phyloP scores from a whole-genome alignment of 2,329 filamentous ascomycete genomes.

The Pseudogymnoascus sp. region DNA sequence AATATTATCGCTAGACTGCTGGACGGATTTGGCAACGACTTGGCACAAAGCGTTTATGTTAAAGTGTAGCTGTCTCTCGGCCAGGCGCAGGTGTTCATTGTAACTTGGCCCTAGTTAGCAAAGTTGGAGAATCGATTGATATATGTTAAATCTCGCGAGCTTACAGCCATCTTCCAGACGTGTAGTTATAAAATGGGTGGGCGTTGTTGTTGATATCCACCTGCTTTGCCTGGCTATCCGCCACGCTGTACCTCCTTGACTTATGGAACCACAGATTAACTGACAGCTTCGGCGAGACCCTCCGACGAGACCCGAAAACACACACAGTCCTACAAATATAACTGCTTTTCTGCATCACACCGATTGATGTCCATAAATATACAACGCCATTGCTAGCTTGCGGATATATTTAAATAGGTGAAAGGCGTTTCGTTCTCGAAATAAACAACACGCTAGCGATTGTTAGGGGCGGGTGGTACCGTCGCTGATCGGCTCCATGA shows the following conservation, averaged over 20 bases:
- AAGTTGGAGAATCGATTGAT: slow-evolving; percentile 9
- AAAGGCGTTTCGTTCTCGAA: neutral
- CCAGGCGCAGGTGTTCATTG: slow-evolving; percentile 23
- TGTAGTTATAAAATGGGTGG: slow-evolving; percentile 24
- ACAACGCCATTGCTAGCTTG: neutral
- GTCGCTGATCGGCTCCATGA: neutral
- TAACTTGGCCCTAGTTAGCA: slow-evolving; percentile 17
- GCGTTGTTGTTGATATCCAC: slow-evolving; percentile 17
- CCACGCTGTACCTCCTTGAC: slow-evolving; percentile 13
- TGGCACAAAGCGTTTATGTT: slow-evolving; percentile 20
- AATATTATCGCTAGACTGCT: slow-evolving; percentile 18
- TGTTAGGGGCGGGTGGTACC: neutral
- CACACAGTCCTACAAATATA: slow-evolving; percentile 10
- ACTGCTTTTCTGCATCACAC: slow-evolving; percentile 14
- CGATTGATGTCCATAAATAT: neutral
- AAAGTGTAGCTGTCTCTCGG: slow-evolving; percentile 23
- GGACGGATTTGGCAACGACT: slow-evolving; percentile 21
- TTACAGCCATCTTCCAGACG: slow-evolving; percentile 25
- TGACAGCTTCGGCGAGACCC: neutral
- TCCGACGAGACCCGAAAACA: slow-evolving; percentile 10
- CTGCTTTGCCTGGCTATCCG: slow-evolving; percentile 12
- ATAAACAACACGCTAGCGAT: slow-evolving; percentile 7
- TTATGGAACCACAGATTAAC: neutral
- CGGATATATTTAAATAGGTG: neutral
- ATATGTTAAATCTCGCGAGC: slow-evolving; percentile 13